These are phyloP conservation scores for Stentor roeselii DNA, from an alignment of 73 alveolate genomes.

Conservation along the genomic window DNA sequence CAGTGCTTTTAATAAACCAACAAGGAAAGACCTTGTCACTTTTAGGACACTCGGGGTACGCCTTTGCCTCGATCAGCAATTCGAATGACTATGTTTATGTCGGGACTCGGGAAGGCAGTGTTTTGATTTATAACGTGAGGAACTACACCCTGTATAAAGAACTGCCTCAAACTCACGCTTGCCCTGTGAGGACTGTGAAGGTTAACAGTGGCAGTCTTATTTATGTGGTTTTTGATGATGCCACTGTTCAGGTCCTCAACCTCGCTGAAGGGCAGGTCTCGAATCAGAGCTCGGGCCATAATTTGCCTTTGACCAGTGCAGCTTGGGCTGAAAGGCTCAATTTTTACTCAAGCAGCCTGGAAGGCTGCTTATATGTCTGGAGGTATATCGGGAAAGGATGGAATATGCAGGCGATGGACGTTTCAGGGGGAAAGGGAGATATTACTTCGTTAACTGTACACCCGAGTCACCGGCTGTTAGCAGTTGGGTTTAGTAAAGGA, in stretches of 20 bases:
- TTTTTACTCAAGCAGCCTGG: neutral
- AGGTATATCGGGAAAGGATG: constrained; percentile 22
- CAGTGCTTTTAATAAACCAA: neutral
- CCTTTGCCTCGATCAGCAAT: neutral
- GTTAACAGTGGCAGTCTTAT: neutral
- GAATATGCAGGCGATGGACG: constrained; percentile 28
- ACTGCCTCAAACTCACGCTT: neutral
- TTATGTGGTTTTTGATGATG: neutral
- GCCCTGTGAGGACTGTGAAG: neutral
- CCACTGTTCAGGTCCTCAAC: constrained; percentile 7
- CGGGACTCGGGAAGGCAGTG: neutral
- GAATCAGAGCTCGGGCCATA: constrained; percentile 12
- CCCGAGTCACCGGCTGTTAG: neutral
- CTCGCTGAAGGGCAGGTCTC: constrained; percentile 4
- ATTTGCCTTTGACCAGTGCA: neutral
- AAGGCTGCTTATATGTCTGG: constrained; percentile 20
- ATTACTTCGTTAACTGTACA: constrained; percentile 3
- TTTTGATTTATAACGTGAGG: neutral
- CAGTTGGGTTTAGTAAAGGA: constrained; percentile 10
- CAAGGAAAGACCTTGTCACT: constrained; percentile 5
- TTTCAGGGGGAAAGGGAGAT: constrained; percentile 24
- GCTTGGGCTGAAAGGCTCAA: constrained; percentile 12
- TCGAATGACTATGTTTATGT: constrained; percentile 5
- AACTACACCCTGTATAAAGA: neutral
- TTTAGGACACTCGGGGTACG: neutral